phyloP scores from a whole-genome alignment of 2,329 filamentous ascomycete genomes.

The Epichloe typhina region DNA sequence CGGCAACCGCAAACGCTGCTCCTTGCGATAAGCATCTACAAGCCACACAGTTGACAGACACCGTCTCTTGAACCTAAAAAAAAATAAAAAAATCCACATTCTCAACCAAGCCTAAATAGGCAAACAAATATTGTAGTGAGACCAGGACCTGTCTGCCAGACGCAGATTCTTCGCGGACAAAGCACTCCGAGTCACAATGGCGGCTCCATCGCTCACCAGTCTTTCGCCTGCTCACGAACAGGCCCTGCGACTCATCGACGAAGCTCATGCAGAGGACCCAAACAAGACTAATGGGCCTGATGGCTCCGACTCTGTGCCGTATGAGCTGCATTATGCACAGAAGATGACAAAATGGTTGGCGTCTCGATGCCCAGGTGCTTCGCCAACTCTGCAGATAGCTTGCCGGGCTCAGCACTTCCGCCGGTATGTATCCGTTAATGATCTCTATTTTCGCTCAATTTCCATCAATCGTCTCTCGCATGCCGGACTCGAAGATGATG shows the following conservation, averaged over 20 bases:
- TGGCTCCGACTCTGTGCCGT: constrained; percentile 39
- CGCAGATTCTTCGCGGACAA: too few relatives aligned
- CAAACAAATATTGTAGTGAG: too few relatives aligned
- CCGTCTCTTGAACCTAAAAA: neutral
- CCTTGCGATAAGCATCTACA: neutral
- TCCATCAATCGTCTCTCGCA: too few relatives aligned
- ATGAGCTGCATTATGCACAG: constrained; percentile 71
- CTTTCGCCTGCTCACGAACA: constrained; percentile 20
- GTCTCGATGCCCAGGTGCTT: constrained; percentile 45
- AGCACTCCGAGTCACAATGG: neutral
- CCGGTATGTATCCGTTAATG: constrained; percentile 26
- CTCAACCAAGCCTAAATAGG: too few relatives aligned
- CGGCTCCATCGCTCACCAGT: neutral
- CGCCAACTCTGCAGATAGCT: constrained; percentile 57
- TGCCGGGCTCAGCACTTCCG: constrained; percentile 77
- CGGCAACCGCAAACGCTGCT: too few relatives aligned
- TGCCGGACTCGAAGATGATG: too few relatives aligned
- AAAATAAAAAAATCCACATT: too few relatives aligned
- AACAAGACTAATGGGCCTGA: constrained; percentile 27
- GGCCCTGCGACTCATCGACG: constrained; percentile 58
- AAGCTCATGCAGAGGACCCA: constrained; percentile 34
- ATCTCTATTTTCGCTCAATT: too few relatives aligned
- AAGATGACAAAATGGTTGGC: constrained; percentile 67
- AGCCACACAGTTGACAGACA: neutral
- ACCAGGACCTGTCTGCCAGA: too few relatives aligned